Base-by-base conservation (phyloP, 345 rosid genomes). In the Conringia planisiliqua region DNA sequence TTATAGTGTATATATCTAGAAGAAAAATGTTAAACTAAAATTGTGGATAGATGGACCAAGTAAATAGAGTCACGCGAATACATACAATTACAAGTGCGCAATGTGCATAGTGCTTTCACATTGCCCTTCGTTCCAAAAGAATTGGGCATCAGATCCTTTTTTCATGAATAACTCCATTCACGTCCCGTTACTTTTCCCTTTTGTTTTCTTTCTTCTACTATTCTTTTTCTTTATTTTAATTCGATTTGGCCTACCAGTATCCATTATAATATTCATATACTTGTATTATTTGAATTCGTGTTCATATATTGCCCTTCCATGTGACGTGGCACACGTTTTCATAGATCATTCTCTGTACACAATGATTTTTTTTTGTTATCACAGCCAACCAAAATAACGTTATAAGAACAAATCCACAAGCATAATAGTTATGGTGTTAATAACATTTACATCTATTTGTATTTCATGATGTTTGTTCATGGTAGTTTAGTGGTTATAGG, bases 171-270 rank as follows among this genome's bases (percentile, higher is more conserved):
- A 69, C 17, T 76, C 79, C 79, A 76, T 62, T 54, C 79, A 76
- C 58, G 79, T 76, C 65, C 58, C 42, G 75, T 62, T 69, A 76
- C 65, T 69, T 69, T 62, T 32, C 59, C 48, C 70, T 36, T 66
- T 68, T 50, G 78, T 67, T 75, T 59, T 56, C 61, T 59, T 59
- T 60, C 66, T 44, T 73, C 57, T 16, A 0, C 40, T 51, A 17
- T 51, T 73, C 35, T 40, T 52, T 65, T 66, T 57, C 32, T n/a
- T 24, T 46, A 1, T n/a, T 32, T 58, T 52, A 20, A 38, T 26
- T 27, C 26, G 2, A 52, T 76, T 76, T 62, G 74, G 79, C 69
- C 74, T 68, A 76, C 58, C 74, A 61, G 52, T 68, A 61, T 68
- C 38, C 58, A 61, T 68, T 61, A 52, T 32, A 50, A 18, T 75